phyloP scores from a whole-genome alignment of 75 land plant species.

The Chamaecyparis obtusa region DNA sequence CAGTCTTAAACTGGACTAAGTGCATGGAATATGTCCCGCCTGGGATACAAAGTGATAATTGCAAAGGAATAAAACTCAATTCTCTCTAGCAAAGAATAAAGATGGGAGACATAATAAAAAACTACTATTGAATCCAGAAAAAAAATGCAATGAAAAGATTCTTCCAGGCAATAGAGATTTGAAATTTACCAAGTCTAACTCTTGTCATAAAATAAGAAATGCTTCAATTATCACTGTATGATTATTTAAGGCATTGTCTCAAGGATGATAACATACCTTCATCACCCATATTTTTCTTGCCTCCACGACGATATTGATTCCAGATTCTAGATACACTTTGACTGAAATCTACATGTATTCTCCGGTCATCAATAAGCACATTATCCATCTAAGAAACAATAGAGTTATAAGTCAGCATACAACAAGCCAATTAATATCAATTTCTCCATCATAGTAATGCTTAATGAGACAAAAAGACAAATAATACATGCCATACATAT shows the following conservation, averaged over 20 bases:
- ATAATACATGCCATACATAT: not conserved
- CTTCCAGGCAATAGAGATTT: not conserved
- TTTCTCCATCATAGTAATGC: not conserved
- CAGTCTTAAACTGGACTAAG: not conserved
- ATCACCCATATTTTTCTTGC: conserved; percentile 44
- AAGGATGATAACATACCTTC: conserved; percentile 29
- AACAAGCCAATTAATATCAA: not conserved
- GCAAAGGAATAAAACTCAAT: not conserved
- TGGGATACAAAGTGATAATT: not conserved
- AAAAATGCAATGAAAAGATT: not conserved
- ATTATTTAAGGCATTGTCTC: not conserved
- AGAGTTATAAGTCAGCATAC: not conserved
- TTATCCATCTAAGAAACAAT: conserved; percentile 81
- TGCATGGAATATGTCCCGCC: not conserved
- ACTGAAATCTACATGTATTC: conserved; percentile 98
- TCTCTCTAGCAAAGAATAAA: not conserved
- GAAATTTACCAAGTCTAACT: not conserved
- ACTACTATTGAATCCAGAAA: too few species aligned
- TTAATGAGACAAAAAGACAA: not conserved
- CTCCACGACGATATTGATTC: conserved; percentile 72
- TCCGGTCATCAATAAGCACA: conserved; percentile 92
- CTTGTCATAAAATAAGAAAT: not conserved
- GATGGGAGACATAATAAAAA: not conserved
- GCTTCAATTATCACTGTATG: not conserved
- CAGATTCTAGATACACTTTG: conserved; percentile 95